Base-by-base conservation (phyloP, 2,329 filamentous ascomycete genomes). In the Chrysoporthe cubensis region DNA sequence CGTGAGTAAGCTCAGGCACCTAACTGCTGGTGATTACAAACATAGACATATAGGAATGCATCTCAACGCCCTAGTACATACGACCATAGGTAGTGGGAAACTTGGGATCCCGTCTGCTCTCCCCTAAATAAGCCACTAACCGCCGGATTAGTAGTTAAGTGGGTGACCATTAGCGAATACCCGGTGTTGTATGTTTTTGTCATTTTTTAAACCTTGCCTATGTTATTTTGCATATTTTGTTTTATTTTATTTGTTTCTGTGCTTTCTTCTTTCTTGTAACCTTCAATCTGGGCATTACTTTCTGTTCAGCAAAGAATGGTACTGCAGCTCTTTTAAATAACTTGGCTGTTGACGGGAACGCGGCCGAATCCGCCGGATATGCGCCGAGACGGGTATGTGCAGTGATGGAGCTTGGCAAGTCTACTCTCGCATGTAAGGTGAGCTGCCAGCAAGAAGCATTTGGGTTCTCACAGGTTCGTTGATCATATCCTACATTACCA, bases 151-250 rank as follows among this genome's bases (percentile, higher is more conserved):
- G 48, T 52, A 52, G 48, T 52, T 52, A 52, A 52, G 48, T 52
- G 48, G 48, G 48, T 52, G 48, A 52, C 48, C 48, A 52, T 52
- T 52, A 50, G 48, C 48, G 48, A 50, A 50, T 50, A 50, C 48
- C 48, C 48, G 48, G 48, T 50, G 48, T 50, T 50, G 48, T 50
- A 50, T 50, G 48, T 50, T 50, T 50, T 52, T 32, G 1, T 9
- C 37, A 40, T 4, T 32, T 26, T 26, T 26, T 26, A 26, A 26
- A 26, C 26, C 26, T 26, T 26, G 26, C 26, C 26, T 26, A 26
- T 26, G 26, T 26, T 26, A 26, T 26, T 26, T 2, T 26, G 26
- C 26, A 26, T 26, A 26, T 26, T 26, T 26, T 26, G 26, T 26
- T 26, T 26, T 26, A 4, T 52, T 32, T 32, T 52, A 13, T 52